Base-by-base conservation (phyloP, 2,329 filamentous ascomycete species). In the Ophiostoma ulmi region DNA sequence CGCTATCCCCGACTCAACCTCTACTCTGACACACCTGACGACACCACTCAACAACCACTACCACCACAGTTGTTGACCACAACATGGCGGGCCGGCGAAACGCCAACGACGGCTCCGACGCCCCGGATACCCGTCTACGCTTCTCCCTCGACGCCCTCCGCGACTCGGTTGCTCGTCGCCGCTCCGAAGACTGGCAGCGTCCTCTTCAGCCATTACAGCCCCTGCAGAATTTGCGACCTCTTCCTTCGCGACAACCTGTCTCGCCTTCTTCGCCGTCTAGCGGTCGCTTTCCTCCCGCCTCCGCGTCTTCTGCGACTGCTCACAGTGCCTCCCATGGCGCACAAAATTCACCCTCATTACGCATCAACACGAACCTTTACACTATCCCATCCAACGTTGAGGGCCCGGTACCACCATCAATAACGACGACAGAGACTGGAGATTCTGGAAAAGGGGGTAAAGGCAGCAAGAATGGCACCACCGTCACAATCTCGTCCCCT, bases 341-440 rank as follows among this genome's bases (percentile, higher is more conserved):
- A 13, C 52, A 63, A 7, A n/a, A 10, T 14, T 8, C 41, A 22
- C 71, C 74, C 6, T 70, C 73, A 0, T 66, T 75, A 41, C 74
- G 70, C 10, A 55, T 72, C 14, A 72, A 74, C 69, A 75, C 76
- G 5, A 69, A 75, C 3, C 75, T 79, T 7, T 78, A 79, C 70
- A 78, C 77, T 8, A 78, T 79, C 71, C 71, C 76, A 55, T 79
- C 78, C 11, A 75, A 76, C 31, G 66, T 68, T 31, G 66, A 68
- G 52, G 71, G 69, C 31, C 70, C 74, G 5, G 13, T 67, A 38
- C 55, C 22, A 14, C 61, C 65, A 10, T 14, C 65, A 44, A 48
- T n/a, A 69, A 26, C 41, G 44, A 36, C 67, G 44, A 14, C 61
- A 58, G 63, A 13, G 68, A 63, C 20, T 41, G 38, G 44, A 48